These are phyloP conservation scores for Agapanthus africanus DNA, from an alignment of 106 monocot genomes.

Conservation along the genomic window DNA sequence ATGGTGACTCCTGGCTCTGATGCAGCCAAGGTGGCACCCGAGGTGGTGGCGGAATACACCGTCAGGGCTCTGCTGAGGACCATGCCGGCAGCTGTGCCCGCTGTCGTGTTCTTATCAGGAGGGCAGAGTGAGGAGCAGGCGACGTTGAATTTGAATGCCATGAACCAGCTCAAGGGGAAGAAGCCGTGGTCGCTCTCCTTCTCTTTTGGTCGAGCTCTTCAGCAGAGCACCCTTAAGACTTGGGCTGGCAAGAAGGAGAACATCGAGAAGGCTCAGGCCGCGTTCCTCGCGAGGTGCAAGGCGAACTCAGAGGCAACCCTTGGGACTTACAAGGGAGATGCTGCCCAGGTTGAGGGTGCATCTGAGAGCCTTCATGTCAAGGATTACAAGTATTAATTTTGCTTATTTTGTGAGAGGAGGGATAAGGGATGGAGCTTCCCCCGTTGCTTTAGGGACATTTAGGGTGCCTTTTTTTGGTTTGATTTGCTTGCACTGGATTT, in stretches of 20 bases:
- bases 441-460: neutral
- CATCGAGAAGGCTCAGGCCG: conserved; percentile 34
- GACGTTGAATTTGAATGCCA: conserved; percentile 27
- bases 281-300: conserved; percentile 34
- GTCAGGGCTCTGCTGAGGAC: conserved; percentile 45
- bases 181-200: conserved; percentile 45
- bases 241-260: conserved; percentile 44
- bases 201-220: conserved; percentile 39
- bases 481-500: too few species aligned
- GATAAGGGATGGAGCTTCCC: neutral
- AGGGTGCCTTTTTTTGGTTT: neutral
- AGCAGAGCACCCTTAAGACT: conserved; percentile 45
- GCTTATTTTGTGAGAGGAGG: neutral
- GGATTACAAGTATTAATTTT: conserved; percentile 31
- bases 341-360: conserved; percentile 24
- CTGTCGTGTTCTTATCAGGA: conserved; percentile 41
- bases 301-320: conserved; percentile 41
- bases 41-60: conserved; percentile 43
- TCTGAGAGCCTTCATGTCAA: conserved; percentile 46
- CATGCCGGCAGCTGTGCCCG: conserved; percentile 41
- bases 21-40: conserved; percentile 25
- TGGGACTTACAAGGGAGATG: conserved; percentile 39
- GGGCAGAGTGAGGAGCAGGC: conserved; percentile 45
- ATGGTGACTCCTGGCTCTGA: conserved; percentile 48
- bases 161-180: conserved; percentile 36